Percentiles rank a stretch among this genome's conserved stretches.
phyloP scores from a whole-genome alignment of 1,284 basidiomycete species.

The Boletus semigastroideus region DNA sequence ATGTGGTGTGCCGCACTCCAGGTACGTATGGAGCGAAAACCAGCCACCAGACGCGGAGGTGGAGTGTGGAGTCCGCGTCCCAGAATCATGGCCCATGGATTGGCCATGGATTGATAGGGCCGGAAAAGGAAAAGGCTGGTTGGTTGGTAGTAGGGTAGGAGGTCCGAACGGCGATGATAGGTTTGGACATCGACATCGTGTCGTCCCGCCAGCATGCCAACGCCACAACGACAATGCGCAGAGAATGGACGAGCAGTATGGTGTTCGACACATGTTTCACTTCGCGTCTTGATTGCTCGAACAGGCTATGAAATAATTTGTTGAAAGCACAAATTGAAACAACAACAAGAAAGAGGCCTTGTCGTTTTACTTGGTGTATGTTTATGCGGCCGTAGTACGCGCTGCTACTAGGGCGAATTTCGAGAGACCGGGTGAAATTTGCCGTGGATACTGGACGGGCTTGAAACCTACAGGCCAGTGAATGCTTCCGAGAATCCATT shows the following conservation, averaged over 20 bases:
- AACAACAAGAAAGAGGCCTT: background rate
- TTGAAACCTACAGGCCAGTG: background rate
- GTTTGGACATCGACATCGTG: slow-evolving; percentile 1
- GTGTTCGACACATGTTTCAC: background rate
- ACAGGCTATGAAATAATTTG: no score
- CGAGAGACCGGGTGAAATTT: background rate
- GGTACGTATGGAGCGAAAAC: background rate
- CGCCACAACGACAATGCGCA: background rate
- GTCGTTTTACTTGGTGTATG: background rate
- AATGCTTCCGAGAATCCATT: background rate
- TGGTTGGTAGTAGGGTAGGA: background rate
- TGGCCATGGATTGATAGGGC: background rate
- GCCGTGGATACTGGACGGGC: background rate
- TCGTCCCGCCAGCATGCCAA: background rate
- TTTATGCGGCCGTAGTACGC: background rate
- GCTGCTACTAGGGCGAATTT: no score
- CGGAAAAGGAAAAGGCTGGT: background rate
- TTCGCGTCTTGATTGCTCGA: background rate
- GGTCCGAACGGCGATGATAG: background rate
- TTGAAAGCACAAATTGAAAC: background rate
- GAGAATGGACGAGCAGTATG: background rate
- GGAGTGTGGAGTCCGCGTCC: slow-evolving; percentile 1
- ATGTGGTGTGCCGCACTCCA: slow-evolving; percentile 5
- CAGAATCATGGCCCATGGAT: background rate
- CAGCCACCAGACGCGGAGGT: background rate